Evolutionary conservation across 805 yeast genomes (phyloP), one percentile per base, ranked within the genome.

Genomic region (Huiozyma sinensis): DNA sequence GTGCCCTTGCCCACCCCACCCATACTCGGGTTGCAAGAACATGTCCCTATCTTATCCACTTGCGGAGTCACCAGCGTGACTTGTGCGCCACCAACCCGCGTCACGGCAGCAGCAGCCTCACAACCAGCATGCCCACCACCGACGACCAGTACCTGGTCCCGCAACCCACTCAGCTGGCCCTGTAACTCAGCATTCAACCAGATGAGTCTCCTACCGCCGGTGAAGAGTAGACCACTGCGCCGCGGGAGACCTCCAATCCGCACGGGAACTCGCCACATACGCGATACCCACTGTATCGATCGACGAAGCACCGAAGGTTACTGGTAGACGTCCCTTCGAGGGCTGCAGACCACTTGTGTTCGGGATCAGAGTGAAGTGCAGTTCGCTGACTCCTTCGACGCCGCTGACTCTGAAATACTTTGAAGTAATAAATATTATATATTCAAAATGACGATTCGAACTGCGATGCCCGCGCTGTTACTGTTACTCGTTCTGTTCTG

Each of bases 101-200:
- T 95, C 1, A 95, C 71, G 0, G 90, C 97, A 0, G 96, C 72
- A 2, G 95, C 92, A 0, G 99, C 98, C 63, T 92, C 99, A 53
- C 95, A 81, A 9, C 99, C 99, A 33, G 98, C 98, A 67, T 92
- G 99, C 0, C 99, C 99, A 9, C 95, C 99, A 5, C 99, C 99
- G 17, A 92, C 77, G 5, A 92, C 90, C 1, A 90, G 73, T 0
- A 88, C 96, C 28, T 48, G 46, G 34, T 43, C 46, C n/a, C 54
- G 53, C 28, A 44, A 28, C 11, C 30, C 40, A 6, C 24, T 39
- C 31, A 54, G 41, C 4, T 38, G 36, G 8, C 34, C 39, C 30
- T 43, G 40, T 10, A 54, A 45, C 6, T 49, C 56, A 13, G 52
- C 40, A 33, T 43, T 45, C 44, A 54, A 17, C 36, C 32, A 36